Evolutionary conservation across 1,139 yeast species (phyloP).

Genomic region (Pichia sp.): DNA sequence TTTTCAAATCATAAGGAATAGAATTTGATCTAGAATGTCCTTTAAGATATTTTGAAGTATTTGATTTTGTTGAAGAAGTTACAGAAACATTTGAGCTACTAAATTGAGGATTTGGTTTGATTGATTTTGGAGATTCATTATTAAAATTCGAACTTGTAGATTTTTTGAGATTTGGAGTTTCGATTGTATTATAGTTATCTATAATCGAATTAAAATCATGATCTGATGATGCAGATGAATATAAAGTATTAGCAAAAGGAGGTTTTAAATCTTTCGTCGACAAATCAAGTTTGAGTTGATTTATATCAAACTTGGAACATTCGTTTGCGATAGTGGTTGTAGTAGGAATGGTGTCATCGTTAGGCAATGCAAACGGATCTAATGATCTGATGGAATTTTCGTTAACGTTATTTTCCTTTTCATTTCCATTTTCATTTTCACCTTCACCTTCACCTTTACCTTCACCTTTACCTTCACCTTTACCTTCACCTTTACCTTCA

Average conservation of each 20-base stretch:
- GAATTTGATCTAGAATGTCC: conserved; percentile 9
- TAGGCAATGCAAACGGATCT: not conserved
- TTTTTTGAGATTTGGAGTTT: conserved; percentile 1
- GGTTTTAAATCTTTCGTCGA: conserved; percentile 6
- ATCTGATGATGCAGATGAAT: conserved; percentile 15
- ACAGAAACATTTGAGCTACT: not conserved
- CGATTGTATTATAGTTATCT: conserved; percentile 19
- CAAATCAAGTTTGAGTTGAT: conserved; percentile 6
- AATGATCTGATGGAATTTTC: not conserved
- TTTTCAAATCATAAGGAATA: conserved; percentile 13
- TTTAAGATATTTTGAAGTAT: not conserved
- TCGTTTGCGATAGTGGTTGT: too few species aligned
- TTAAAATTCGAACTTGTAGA: conserved; percentile 12
- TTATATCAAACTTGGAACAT: conserved; percentile 1
- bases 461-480: too few species aligned
- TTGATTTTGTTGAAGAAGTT: not conserved
- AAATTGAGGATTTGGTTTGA: not conserved
- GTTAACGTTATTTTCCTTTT: too few species aligned
- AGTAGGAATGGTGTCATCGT: not conserved
- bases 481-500: too few species aligned
- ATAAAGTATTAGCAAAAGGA: not conserved
- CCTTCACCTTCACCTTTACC: too few species aligned
- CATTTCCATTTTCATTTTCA: too few species aligned
- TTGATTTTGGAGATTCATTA: not conserved
- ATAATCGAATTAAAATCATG: conserved; percentile 24